Conservation (phyloP, 352 stramenopile species). For the Pythium phragmiticola region DNA sequence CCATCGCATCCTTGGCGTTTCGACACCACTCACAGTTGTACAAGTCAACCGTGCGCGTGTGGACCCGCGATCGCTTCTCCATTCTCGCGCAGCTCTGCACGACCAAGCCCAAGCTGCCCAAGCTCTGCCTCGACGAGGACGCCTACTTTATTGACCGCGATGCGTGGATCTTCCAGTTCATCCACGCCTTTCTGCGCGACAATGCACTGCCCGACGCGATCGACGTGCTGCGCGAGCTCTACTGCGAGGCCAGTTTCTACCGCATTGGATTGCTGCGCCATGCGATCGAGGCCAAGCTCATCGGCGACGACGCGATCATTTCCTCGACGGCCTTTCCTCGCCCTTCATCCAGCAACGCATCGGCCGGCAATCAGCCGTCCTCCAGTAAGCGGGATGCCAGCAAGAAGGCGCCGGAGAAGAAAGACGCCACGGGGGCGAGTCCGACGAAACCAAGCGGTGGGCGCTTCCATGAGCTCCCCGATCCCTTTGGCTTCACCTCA, state of each 20-base stretch:
- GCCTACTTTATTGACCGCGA: constrained; percentile 76
- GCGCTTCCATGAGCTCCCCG: constrained; percentile 42
- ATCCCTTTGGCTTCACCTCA: constrained; percentile 66
- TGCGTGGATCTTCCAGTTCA: constrained; percentile 73
- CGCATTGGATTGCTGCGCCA: constrained; percentile 66
- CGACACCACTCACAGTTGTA: constrained; percentile 40
- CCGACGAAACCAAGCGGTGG: constrained; percentile 8
- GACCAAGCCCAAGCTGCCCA: constrained; percentile 49
- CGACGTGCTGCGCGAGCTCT: constrained; percentile 68
- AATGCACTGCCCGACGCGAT: constrained; percentile 55
- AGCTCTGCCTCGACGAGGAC: constrained; percentile 49
- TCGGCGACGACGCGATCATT: constrained; percentile 50
- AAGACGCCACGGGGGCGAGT: constrained; percentile 26
- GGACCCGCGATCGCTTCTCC: constrained; percentile 75
- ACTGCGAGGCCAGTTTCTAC: constrained; percentile 79
- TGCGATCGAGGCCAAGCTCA: constrained; percentile 76
- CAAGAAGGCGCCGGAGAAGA: constrained; percentile 30
- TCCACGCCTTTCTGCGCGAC: constrained; percentile 64
- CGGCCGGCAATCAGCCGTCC: neutral
- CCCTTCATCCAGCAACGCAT: neutral
- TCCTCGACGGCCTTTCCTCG: constrained; percentile 15
- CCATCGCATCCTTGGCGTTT: neutral
- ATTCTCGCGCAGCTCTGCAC: constrained; percentile 82
- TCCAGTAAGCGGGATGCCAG: constrained; percentile 5
- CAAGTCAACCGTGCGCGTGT: constrained; percentile 70